Conservation (phyloP, 371 early-diverging fungal genomes). For the Syncephalastrum contaminatum region DNA sequence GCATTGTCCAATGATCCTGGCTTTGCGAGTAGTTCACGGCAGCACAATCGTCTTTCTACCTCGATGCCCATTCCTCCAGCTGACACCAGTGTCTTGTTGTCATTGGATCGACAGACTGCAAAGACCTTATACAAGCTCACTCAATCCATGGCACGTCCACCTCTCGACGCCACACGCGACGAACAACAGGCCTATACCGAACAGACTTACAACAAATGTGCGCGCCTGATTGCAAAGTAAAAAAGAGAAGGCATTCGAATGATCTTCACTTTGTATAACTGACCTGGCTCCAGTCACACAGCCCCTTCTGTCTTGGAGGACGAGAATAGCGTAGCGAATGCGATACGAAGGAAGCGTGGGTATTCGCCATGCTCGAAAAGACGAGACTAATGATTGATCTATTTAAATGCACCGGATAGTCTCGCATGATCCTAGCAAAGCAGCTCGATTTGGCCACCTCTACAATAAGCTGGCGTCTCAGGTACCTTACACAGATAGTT, state of each 20-base stretch:
- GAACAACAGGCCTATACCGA: constrained; percentile 22
- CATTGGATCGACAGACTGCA: constrained; percentile 10
- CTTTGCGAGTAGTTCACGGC: constrained; percentile 3
- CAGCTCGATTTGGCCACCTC: constrained; percentile 65
- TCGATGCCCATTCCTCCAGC: constrained; percentile 6
- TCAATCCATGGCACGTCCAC: constrained; percentile 10
- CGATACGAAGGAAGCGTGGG: constrained; percentile 69
- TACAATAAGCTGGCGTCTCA: constrained; percentile 59
- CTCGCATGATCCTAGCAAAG: constrained; percentile 53
- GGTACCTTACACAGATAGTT: constrained; percentile 25
- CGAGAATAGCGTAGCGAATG: constrained; percentile 60
- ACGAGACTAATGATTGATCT: background rate
- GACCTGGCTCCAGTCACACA: constrained; percentile 45
- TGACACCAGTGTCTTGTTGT: background rate
- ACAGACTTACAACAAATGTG: constrained; percentile 36
- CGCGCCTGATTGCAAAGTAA: constrained; percentile 46
- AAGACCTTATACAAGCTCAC: constrained; percentile 15
- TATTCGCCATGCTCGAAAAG: background rate
- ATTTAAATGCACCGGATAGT: constrained; percentile 24
- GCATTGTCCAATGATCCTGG: background rate
- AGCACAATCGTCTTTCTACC: background rate
- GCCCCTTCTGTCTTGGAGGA: constrained; percentile 60
- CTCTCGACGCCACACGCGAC: constrained; percentile 1
- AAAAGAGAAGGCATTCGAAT: background rate
- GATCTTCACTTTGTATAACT: background rate